These are phyloP conservation scores for Ceratobasidium sp. DNA, from an alignment of 1,284 basidiomycete species.

Conservation along the genomic window DNA sequence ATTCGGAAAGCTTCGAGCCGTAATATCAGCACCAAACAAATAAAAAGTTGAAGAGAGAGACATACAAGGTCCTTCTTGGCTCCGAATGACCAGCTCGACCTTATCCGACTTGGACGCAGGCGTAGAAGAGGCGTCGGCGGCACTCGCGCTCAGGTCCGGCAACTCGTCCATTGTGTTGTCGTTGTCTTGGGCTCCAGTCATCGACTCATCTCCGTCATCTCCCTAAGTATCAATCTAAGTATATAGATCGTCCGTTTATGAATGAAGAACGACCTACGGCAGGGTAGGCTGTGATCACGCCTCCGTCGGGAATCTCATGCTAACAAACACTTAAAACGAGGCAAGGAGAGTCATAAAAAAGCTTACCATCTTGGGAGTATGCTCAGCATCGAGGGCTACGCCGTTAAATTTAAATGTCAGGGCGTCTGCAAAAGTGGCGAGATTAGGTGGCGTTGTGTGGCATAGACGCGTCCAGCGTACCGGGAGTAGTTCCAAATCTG, in stretches of 20 bases:
- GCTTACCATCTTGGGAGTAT: constrained; percentile 39
- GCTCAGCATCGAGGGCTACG: constrained; percentile 25
- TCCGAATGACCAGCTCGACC: constrained; percentile 21
- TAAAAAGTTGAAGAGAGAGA: not conserved
- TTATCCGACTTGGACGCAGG: constrained; percentile 36
- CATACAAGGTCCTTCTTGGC: constrained; percentile 44
- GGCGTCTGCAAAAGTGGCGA: constrained; percentile 4
- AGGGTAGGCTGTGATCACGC: constrained; percentile 38
- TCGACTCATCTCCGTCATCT: constrained; percentile 16
- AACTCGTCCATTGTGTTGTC: constrained; percentile 21
- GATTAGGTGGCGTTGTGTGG: not conserved
- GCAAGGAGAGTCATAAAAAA: not conserved
- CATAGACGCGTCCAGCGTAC: not conserved
- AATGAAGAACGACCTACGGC: constrained; percentile 7
- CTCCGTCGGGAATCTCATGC: constrained; percentile 40
- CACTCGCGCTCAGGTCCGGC: not conserved
- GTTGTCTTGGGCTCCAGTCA: constrained; percentile 7
- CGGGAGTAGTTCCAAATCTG: constrained; percentile 35
- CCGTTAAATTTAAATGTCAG: constrained; percentile 35
- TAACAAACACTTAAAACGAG: not conserved
- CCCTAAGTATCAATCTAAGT: not conserved
- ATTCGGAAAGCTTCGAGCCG: constrained; percentile 17
- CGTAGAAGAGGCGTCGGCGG: not conserved
- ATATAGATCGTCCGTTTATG: not conserved
- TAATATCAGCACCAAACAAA: not conserved